Base-by-base conservation (phyloP, 192 early-diverging fungal species). In the Podila clonocystis region DNA sequence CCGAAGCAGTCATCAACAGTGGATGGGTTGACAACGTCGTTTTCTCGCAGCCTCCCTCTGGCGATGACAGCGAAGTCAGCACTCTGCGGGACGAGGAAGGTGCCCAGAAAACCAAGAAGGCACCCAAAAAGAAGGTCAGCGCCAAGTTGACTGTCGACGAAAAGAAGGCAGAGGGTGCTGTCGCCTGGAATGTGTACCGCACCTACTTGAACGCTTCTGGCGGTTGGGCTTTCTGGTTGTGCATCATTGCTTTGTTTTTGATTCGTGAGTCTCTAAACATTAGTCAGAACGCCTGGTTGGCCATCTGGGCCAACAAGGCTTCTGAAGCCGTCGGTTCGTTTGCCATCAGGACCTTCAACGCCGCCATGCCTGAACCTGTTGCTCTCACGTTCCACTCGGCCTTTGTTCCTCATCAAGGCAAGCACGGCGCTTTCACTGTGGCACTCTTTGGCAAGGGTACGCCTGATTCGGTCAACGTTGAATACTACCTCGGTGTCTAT, bases 131-230 rank as follows among this genome's bases (percentile, higher is more conserved):
- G 64, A 77, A 29, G 49, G 33, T 19, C 62, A 72, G 26, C 62
- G 48, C 28, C n/a, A 82, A 90, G 69, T 84, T 98, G 58, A 93
- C 93, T 36, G 80, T 89, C 38, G 93, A 94, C 11, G 98, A 99
- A 79, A 92, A 94, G 73, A 89, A 89, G 58, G 93, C 89, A n/a
- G 87, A 89, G 15, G 98, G 98, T 0, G 86, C 88, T 58, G 96
- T 98, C 63, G 84, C 85, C 36, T 86, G 76, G 12, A 64, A 70
- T 5, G 91, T 98, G 13, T 99, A 96, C 90, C 68, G 89, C 28
- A 82, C 85, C 15, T 99, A 97, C 77, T 83, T 93, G 67, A 71
- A 72, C 36, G 90, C 91, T 22, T 90, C 92, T 12, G 93, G 93
- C 17, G 82, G 88, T 30, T 76, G 65, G 57, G 61, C 68, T 57